A percentile compares a stretch with the other conserved stretches of the same genome.
phyloP scores from a whole-genome alignment of 1,139 yeast species.

The Spencermartinsiella ligniputridi region DNA sequence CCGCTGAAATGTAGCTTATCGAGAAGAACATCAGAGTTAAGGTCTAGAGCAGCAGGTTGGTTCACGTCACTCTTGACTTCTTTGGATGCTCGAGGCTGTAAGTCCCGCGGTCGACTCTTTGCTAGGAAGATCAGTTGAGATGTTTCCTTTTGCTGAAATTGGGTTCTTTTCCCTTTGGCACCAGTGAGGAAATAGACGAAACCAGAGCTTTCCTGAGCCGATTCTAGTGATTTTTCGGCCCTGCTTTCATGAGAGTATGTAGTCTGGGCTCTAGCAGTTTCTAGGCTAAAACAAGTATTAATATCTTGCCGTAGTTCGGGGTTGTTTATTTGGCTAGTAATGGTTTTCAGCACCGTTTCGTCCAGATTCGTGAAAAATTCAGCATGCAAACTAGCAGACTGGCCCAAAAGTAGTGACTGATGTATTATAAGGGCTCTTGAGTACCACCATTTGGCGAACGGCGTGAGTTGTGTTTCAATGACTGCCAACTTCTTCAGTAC shows the following conservation, averaged over 20 bases:
- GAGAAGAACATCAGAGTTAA: constrained; percentile 74
- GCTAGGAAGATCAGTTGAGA: constrained; percentile 81
- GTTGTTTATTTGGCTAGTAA: constrained; percentile 14
- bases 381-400: constrained; percentile 30
- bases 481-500: constrained; percentile 18
- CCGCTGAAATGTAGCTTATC: constrained; percentile 59
- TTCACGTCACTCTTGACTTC: constrained; percentile 33
- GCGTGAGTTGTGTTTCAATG: constrained; percentile 7
- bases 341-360: constrained; percentile 17
- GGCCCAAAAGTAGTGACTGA: constrained; percentile 32
- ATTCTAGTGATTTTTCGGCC: constrained; percentile 48
- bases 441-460: constrained; percentile 31
- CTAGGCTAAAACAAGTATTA: constrained; percentile 47
- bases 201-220: constrained; percentile 52
- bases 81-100: constrained; percentile 16
- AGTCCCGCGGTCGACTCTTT: constrained; percentile 39
- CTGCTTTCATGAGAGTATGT: constrained; percentile 58
- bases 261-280: constrained; percentile 53
- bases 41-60: constrained; percentile 40
- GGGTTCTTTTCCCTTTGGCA: constrained; percentile 82
- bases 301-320: constrained; percentile 22
- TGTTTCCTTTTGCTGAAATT: constrained; percentile 66
- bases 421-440: constrained; percentile 34
- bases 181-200: constrained; percentile 74
- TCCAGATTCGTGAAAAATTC: constrained; percentile 25